Base-by-base conservation (phyloP, 208 protist species). In the Trypanosoma brucei region DNA sequence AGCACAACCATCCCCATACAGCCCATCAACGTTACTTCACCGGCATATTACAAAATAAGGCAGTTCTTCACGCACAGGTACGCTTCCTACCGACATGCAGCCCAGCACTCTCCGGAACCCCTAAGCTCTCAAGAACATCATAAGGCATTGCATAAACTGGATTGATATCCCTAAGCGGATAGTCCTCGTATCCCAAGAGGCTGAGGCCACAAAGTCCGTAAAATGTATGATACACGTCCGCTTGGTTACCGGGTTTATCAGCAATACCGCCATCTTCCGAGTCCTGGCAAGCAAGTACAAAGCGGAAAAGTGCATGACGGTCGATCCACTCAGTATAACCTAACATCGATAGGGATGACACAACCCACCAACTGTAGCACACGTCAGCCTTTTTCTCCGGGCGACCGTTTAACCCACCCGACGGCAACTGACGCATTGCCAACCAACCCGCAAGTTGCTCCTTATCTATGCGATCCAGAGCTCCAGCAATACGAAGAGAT, bases 301-400 rank as follows among this genome's bases (percentile, higher is more conserved):
- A 99, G 1, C 33, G 34, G 49, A 87, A 81, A 0, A 99, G 84
- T n/a, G 75, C 77, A 1, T 92, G 72, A 7, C 61, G 68, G 74
- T 99, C 85, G 50, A 99, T 99, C 96, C 97, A 99, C 50, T 93
- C 56, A 2, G 97, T 58, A 2, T 87, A 72, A 0, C 93, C 85
- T 11, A 99, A 76, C 42, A 98, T 96, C 6, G 75, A 71, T 11
- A 99, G 72, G 1, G 98, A 84, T 1, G 98, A 97, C 4, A 99
- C 76, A 3, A 99, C 97, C 98, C 99, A 99, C 98, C 98, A 99
- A 51, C 96, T 99, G 67, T 99, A 99, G 84, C 98, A 99, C 37
- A 99, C 98, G 72, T 99, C 98, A 11, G 98, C 90, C 65, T 98
- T 88, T 74, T 99, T 99, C 76, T 99, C 98, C 1, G 99, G 98